Evolutionary conservation across 2,329 filamentous ascomycete genomes (phyloP), one percentile per base, ranked within the genome.

Genomic region (Trichoderma sp.): DNA sequence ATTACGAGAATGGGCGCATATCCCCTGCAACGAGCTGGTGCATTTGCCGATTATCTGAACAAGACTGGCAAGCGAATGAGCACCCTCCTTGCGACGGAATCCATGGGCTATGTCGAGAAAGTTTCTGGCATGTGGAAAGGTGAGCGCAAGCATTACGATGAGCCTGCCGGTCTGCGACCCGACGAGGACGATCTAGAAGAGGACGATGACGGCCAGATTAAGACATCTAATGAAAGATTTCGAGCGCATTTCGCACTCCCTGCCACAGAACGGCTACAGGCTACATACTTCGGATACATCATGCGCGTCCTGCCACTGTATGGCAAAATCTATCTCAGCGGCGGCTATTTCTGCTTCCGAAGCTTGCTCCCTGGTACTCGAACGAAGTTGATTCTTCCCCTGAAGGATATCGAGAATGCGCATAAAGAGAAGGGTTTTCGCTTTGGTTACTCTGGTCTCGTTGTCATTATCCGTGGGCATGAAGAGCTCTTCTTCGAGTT

Each of bases 401-500:
- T 98, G 66, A 93, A 90, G 75, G 94, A 98, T 75, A 91, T 98
- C 61, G 93, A 97, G 78, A 98, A 94, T 71, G 93, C 94, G 7
- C 90, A 95, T 75, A 97, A 97, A 80, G 94, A 97, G 79, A 97
- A 96, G 76, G 95, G 96, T 0, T 98, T 97, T 76, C 89, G 94
- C 0, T 92, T 97, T 75, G 93, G 94, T 7, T 97, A 97, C 74
- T 91, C 93, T 24, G 96, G 94, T 5, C 86, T 99, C 52, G 93
- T 97, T 0, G 84, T 98, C n/a, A 92, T 97, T 5, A 96, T 99
- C 72, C 90, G 92, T 65, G 96, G 94, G 0, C 93, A 97, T 71
- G 96, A 98, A 78, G 96, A 98, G 79, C 82, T 99, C 0, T 98
- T 98, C 79, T 98, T 99, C 75, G 95, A 99, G 78, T 98, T 98